These are phyloP conservation scores for Stromatinia cepivora DNA, from an alignment of 2,329 filamentous ascomycete genomes.

Conservation along the genomic window DNA sequence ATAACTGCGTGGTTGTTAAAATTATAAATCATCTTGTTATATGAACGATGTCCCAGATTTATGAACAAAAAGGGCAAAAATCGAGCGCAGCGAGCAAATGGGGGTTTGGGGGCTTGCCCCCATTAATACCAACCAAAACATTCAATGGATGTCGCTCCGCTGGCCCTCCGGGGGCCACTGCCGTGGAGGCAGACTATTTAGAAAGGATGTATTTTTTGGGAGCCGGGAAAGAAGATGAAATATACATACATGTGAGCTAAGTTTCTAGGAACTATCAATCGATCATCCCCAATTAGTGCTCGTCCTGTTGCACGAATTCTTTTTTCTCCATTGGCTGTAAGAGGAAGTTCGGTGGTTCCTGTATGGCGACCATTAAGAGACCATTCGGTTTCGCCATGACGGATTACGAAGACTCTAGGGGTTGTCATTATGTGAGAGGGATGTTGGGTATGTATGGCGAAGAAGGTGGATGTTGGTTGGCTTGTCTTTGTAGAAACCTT, in stretches of 20 bases:
- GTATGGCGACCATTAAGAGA: slow-evolving; percentile 85
- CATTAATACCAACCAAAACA: not conserved
- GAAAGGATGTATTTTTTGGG: too few relatives aligned
- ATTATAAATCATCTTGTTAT: not conserved
- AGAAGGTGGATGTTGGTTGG: not conserved
- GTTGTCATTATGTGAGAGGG: slow-evolving; percentile 43
- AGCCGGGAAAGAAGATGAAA: not conserved
- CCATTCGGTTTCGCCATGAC: slow-evolving; percentile 96
- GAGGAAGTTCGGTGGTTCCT: slow-evolving; percentile 78
- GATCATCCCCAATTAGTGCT: slow-evolving; percentile 79
- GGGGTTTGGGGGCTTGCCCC: slow-evolving; percentile 3
- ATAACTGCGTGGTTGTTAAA: slow-evolving; percentile 53
- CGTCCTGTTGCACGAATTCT: slow-evolving; percentile 74
- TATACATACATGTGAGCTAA: slow-evolving; percentile 73
- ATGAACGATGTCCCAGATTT: too few relatives aligned
- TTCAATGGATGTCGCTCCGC: not conserved
- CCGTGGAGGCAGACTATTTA: not conserved
- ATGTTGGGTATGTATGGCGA: not conserved
- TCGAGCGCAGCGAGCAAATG: slow-evolving; percentile 8
- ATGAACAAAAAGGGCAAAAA: not conserved
- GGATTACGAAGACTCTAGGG: slow-evolving; percentile 77
- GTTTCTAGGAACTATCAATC: slow-evolving; percentile 80
- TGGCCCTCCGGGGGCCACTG: slow-evolving; percentile 4
- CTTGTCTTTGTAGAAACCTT: not conserved
- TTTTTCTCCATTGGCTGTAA: slow-evolving; percentile 80